These are phyloP conservation scores for Nitzschia sp. DNA, from an alignment of 108 stramenopile genomes.

Conservation along the genomic window DNA sequence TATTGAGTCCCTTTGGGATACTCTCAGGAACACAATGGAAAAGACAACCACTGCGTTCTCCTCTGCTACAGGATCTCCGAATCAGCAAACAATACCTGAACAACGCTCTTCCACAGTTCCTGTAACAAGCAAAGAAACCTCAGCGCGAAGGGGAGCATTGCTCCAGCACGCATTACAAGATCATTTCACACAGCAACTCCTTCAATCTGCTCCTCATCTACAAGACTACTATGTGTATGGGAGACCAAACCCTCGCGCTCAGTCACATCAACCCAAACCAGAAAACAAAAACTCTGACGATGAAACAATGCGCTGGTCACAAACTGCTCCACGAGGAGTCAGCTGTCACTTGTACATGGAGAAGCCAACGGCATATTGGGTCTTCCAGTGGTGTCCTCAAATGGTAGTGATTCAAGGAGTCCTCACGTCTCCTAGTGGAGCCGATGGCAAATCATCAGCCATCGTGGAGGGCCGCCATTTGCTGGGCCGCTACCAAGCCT, in stretches of 20 bases:
- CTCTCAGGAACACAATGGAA: slow-evolving; percentile 25
- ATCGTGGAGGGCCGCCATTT: neutral
- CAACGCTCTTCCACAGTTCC: neutral
- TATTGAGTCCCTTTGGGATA: slow-evolving; percentile 31
- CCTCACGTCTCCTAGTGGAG: neutral
- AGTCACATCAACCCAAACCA: neutral
- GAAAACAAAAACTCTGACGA: neutral
- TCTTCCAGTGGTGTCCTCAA: slow-evolving; percentile 43
- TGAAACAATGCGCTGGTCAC: slow-evolving; percentile 16
- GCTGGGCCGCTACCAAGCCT: neutral
- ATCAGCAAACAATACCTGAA: neutral
- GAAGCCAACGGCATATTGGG: slow-evolving; percentile 27
- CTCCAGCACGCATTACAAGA: slow-evolving; percentile 23
- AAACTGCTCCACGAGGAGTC: neutral
- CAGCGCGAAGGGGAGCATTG: slow-evolving; percentile 22
- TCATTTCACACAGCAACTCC: slow-evolving; percentile 23
- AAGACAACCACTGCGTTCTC: slow-evolving; percentile 10
- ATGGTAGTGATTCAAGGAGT: slow-evolving; percentile 20
- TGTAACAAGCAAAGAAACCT: neutral
- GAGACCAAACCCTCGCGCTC: neutral
- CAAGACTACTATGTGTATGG: slow-evolving; percentile 15
- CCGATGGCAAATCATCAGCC: neutral
- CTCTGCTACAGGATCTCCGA: neutral
- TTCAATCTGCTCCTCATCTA: slow-evolving; percentile 16
- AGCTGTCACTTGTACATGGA: slow-evolving; percentile 31